These are phyloP conservation scores for Physcia stellaris DNA, from an alignment of 495 filamentous ascomycete species.

Conservation along the genomic window DNA sequence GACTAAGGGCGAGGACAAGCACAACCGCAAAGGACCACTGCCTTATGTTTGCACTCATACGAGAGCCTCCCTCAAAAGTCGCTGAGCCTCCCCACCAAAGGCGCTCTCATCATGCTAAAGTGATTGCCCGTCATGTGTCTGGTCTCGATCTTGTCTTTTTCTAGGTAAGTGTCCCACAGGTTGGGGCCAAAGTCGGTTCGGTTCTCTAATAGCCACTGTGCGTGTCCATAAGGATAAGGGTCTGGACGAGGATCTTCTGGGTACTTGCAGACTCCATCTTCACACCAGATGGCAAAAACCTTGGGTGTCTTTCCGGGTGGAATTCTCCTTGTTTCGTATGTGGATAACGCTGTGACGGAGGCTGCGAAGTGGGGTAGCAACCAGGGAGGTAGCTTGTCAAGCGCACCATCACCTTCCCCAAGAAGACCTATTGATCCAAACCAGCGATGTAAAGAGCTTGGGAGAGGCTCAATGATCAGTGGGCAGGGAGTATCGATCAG, in stretches of 20 bases:
- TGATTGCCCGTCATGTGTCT: slow-evolving; percentile 54
- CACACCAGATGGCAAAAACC: slow-evolving; percentile 63
- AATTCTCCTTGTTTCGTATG: slow-evolving; percentile 50
- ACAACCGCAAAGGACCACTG: too few relatives aligned
- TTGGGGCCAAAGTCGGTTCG: slow-evolving; percentile 65
- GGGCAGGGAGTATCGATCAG: slow-evolving; percentile 74
- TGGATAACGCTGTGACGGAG: slow-evolving; percentile 59
- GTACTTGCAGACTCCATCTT: slow-evolving; percentile 64
- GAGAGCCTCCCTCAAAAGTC: not conserved
- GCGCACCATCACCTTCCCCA: slow-evolving; percentile 42
- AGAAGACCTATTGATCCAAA: slow-evolving; percentile 71
- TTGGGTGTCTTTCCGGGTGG: slow-evolving; percentile 38
- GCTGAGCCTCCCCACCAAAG: slow-evolving; percentile 21
- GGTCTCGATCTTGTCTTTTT: slow-evolving; percentile 45
- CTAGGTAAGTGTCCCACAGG: slow-evolving; percentile 65
- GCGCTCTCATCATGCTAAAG: slow-evolving; percentile 57
- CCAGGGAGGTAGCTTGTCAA: slow-evolving; percentile 56
- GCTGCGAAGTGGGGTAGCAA: slow-evolving; percentile 73
- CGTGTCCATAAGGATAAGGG: slow-evolving; percentile 56
- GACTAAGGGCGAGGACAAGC: too few relatives aligned
- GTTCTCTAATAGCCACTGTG: slow-evolving; percentile 68
- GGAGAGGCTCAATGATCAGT: slow-evolving; percentile 64
- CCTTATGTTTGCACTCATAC: too few relatives aligned
- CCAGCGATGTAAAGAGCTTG: slow-evolving; percentile 61
- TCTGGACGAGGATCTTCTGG: slow-evolving; percentile 56